These are phyloP conservation scores for Suhomyces coccinellae DNA, from an alignment of 1,139 yeast species.

Conservation along the genomic window DNA sequence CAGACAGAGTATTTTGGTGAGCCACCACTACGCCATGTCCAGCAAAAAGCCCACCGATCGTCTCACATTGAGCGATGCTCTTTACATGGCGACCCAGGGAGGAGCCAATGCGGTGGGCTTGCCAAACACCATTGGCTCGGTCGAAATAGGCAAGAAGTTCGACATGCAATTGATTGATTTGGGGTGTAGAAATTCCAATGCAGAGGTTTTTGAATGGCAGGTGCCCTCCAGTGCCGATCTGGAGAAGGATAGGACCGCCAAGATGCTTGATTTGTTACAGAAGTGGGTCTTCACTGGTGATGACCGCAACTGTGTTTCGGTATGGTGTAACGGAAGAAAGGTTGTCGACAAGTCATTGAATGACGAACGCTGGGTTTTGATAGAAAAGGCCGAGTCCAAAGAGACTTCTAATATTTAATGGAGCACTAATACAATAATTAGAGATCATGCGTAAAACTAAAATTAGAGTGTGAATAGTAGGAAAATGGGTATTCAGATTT, in stretches of 20 bases:
- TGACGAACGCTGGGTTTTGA: constrained; percentile 15
- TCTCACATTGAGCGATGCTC: constrained; percentile 66
- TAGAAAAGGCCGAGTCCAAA: constrained; percentile 1
- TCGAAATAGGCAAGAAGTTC: constrained; percentile 73
- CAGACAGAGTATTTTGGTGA: constrained; percentile 76
- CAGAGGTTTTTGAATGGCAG: constrained; percentile 81
- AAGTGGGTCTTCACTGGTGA: constrained; percentile 97
- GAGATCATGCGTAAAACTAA: no score
- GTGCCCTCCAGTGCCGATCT: constrained; percentile 19
- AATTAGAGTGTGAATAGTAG: no score
- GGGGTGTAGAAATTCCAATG: constrained; percentile 47
- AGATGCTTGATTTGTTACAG: constrained; percentile 59
- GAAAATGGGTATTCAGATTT: no score
- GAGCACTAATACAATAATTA: no score
- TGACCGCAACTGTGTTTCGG: constrained; percentile 78
- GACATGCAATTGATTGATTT: constrained; percentile 82
- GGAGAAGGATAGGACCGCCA: constrained; percentile 16
- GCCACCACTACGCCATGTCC: constrained; percentile 79
- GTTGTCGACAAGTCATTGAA: constrained; percentile 44
- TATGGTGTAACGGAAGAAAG: constrained; percentile 78
- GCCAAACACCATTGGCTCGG: constrained; percentile 62
- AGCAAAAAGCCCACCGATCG: constrained; percentile 42
- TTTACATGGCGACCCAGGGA: constrained; percentile 83
- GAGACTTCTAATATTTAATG: no score
- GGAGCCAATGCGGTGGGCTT: constrained; percentile 81